A percentile compares a stretch with the other conserved stretches of the same genome.
Conservation (phyloP, 805 yeast species). For the Yarrowia keelungensis region DNA sequence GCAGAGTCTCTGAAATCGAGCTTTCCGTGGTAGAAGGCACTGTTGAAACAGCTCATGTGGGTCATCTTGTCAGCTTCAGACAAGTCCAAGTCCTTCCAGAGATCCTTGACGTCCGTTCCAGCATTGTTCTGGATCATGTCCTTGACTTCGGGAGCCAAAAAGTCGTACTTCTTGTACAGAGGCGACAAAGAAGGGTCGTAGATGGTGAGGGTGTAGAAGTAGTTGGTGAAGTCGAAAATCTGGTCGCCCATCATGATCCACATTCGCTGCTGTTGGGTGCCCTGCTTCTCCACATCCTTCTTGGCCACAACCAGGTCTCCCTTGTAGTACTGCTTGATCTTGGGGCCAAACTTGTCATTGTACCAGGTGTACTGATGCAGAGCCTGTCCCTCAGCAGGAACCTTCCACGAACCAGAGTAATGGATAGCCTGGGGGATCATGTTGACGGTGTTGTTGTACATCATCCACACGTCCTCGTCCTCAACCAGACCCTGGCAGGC, state of each 20-base stretch:
- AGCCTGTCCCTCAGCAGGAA: conserved; percentile 47
- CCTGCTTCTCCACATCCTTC: conserved; percentile 44
- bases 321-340: conserved; percentile 49
- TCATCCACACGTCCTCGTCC: conserved; percentile 47
- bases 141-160: conserved; percentile 49
- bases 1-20: conserved; percentile 53
- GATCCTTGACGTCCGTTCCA: conserved; percentile 51
- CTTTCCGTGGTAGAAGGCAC: conserved; percentile 50
- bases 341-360: conserved; percentile 49
- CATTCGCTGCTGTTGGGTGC: conserved; percentile 46
- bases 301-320: conserved; percentile 51
- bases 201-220: conserved; percentile 48
- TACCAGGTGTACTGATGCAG: conserved; percentile 52
- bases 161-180: conserved; percentile 48
- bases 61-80: conserved; percentile 45
- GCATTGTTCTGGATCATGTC: conserved; percentile 48
- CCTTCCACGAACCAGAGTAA: conserved; percentile 47
- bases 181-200: conserved; percentile 45
- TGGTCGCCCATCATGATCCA: conserved; percentile 49
- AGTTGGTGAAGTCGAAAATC: conserved; percentile 52
- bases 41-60: conserved; percentile 50
- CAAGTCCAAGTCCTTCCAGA: conserved; percentile 45
- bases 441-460: conserved; percentile 48
- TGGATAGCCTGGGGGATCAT: conserved; percentile 49
- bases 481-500: conserved; percentile 53